phyloP scores from a whole-genome alignment of 306 rosid species.

The Biancaea sappan region DNA sequence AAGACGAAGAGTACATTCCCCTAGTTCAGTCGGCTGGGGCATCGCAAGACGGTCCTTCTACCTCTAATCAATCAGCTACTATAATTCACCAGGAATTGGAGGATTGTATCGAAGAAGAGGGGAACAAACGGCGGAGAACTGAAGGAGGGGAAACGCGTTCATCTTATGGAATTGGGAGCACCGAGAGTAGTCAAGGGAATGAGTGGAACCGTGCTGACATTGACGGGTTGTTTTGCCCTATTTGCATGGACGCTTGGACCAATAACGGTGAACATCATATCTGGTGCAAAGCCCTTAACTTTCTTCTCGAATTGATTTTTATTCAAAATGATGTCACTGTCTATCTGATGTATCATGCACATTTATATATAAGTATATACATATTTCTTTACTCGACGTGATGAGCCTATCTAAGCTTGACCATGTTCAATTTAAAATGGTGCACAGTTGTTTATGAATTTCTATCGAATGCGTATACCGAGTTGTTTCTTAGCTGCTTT shows the following conservation, averaged over 20 bases:
- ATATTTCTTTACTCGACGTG: background rate
- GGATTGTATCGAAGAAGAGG: conserved; percentile 40
- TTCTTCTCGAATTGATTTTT: background rate
- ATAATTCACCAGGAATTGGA: conserved; percentile 9
- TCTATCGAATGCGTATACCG: background rate
- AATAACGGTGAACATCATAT: conserved; percentile 64
- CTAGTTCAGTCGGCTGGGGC: conserved; percentile 36
- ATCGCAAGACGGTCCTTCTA: conserved; percentile 25
- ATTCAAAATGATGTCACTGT: background rate
- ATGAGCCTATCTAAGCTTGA: background rate
- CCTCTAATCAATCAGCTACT: conserved; percentile 26
- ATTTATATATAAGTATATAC: background rate
- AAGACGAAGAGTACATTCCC: conserved; percentile 37
- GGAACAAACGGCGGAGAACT: conserved; percentile 64
- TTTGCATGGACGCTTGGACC: conserved; percentile 88
- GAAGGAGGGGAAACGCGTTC: conserved; percentile 54
- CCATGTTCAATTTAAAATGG: background rate
- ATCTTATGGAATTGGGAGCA: conserved; percentile 23
- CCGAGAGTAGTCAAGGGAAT: conserved; percentile 50
- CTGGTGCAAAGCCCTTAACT: conserved; percentile 46
- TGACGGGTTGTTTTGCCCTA: conserved; percentile 78
- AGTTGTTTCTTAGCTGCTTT: background rate
- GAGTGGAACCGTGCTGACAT: conserved; percentile 54
- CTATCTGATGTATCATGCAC: background rate
- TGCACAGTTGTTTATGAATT: background rate